Base-by-base conservation (phyloP, 2,329 filamentous ascomycete species). In the Coniosporium tulheliwenetii region DNA sequence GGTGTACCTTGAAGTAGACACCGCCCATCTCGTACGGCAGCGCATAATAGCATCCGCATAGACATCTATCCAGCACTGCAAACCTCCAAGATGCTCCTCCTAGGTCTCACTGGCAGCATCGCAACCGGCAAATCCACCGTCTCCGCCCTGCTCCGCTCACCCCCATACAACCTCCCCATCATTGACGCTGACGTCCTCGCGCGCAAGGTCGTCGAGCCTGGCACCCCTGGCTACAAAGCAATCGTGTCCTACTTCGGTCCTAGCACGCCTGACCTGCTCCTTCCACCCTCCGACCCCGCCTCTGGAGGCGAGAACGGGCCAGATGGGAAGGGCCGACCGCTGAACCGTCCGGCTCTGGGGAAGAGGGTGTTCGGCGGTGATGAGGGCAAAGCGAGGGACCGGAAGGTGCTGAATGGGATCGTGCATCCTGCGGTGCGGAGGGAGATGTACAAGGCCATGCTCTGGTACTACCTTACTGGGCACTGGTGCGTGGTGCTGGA, bases 41-140 rank as follows among this genome's bases (percentile, higher is more conserved):
- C 19, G 19, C 19, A 26, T 26, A 26, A 7, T 26, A 26, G 7
- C 19, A 7, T 3, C 19, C 19, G 19, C 19, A 26, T 26, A 26
- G 3, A 26, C 3, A 3, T 4, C 19, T 26, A 26, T 26, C 19
- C 19, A 26, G 19, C 4, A 26, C 19, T 7, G 19, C 19, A 26
- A 35, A 8, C 13, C 36, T 39, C 39, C 36, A 38, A n/a, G n/a
- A 96, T 96, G 91, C 75, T 96, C 38, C 78, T 98, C 54, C 86
- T 98, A 52, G 91, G 91, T 43, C 77, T 98, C 19, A 98, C 91
- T 8, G 91, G 91, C 58, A 94, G 87, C 45, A 96, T 98, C 57
- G 91, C 91, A 45, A 98, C 91, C 5, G 91, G 91, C 59, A 98
- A 98, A 73, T 94, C 89, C 37, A 98, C 89, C 49, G 86, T 95